phyloP scores from a whole-genome alignment of 23 red algal genomes.

The Gracilaria caudata region DNA sequence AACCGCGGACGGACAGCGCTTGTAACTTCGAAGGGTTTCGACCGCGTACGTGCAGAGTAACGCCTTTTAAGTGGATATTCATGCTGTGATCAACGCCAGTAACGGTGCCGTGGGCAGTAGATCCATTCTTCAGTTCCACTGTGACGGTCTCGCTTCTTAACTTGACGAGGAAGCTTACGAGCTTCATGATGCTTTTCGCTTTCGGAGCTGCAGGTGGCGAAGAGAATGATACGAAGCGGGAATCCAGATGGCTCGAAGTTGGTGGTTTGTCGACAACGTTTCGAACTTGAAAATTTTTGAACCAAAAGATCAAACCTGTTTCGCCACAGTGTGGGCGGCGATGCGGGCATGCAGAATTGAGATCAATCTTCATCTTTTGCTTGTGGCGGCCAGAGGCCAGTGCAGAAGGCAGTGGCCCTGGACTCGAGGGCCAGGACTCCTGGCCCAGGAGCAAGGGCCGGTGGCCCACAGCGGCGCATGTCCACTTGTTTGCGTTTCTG shows the following conservation, averaged over 20 bases:
- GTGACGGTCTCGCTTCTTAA: slow-evolving; percentile 90
- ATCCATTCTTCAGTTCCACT: slow-evolving; percentile 93
- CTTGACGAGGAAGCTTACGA: slow-evolving; percentile 86
- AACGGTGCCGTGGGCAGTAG: slow-evolving; percentile 85
- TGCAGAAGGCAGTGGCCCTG: too few relatives aligned
- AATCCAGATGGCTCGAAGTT: too few relatives aligned
- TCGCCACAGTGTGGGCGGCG: background rate
- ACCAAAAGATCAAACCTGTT: background rate
- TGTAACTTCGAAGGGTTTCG: slow-evolving; percentile 75
- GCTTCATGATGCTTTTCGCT: slow-evolving; percentile 63
- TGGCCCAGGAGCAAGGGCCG: too few relatives aligned
- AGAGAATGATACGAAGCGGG: background rate
- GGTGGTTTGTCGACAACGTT: too few relatives aligned
- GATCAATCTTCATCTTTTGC: too few relatives aligned
- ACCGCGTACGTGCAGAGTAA: slow-evolving; percentile 76
- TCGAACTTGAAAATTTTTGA: background rate
- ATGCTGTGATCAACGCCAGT: slow-evolving; percentile 87
- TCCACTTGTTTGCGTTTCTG: too few relatives aligned
- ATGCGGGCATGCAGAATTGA: too few relatives aligned
- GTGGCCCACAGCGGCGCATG: too few relatives aligned
- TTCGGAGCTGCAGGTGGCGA: background rate
- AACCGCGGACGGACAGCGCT: slow-evolving; percentile 81
- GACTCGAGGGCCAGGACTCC: too few relatives aligned
- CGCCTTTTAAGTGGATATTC: slow-evolving; percentile 87
- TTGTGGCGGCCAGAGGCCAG: too few relatives aligned